Evolutionary conservation across 495 filamentous ascomycete genomes (phyloP).

Genomic region (Peziza echinospora): DNA sequence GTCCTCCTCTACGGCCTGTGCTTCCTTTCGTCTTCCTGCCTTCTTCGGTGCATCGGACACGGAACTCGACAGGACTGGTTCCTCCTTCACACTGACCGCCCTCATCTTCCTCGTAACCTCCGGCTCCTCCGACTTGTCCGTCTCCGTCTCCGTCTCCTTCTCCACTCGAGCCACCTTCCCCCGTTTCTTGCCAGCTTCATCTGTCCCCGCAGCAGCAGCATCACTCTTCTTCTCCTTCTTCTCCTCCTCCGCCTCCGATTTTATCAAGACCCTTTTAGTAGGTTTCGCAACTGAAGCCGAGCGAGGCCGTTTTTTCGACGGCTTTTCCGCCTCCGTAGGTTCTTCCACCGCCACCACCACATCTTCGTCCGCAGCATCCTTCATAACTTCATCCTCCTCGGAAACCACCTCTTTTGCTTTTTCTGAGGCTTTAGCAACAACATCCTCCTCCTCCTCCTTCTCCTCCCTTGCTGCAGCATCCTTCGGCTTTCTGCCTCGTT

Average conservation of each 20-base stretch:
- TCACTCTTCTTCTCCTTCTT: background rate
- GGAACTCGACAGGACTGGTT: background rate
- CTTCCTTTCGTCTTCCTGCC: slow-evolving; percentile 1
- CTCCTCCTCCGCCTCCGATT: slow-evolving; percentile 19
- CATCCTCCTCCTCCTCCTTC: background rate
- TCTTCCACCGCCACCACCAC: slow-evolving; percentile 9
- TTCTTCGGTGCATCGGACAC: slow-evolving; percentile 13
- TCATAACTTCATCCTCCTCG: slow-evolving; percentile 6
- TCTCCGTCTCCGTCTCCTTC: slow-evolving; percentile 12
- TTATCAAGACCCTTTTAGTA: slow-evolving; percentile 7
- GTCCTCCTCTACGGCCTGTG: slow-evolving; percentile 11
- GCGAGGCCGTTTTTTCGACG: slow-evolving; percentile 9
- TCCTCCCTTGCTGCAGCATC: slow-evolving; percentile 21
- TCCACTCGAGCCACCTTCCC: slow-evolving; percentile 4
- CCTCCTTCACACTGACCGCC: slow-evolving; percentile 2
- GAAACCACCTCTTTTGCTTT: slow-evolving; percentile 1
- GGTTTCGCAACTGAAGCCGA: slow-evolving; percentile 1
- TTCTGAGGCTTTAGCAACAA: slow-evolving; percentile 7
- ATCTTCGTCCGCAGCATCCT: slow-evolving; percentile 2
- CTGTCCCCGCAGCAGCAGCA: background rate
- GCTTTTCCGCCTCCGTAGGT: background rate
- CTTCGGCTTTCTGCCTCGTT: slow-evolving; percentile 17
- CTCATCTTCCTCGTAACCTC: slow-evolving; percentile 1
- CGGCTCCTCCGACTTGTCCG: slow-evolving; percentile 1
- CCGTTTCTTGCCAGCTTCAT: slow-evolving; percentile 6